Base-by-base conservation (phyloP, 192 early-diverging fungal genomes). In the Mortierella antarctica region DNA sequence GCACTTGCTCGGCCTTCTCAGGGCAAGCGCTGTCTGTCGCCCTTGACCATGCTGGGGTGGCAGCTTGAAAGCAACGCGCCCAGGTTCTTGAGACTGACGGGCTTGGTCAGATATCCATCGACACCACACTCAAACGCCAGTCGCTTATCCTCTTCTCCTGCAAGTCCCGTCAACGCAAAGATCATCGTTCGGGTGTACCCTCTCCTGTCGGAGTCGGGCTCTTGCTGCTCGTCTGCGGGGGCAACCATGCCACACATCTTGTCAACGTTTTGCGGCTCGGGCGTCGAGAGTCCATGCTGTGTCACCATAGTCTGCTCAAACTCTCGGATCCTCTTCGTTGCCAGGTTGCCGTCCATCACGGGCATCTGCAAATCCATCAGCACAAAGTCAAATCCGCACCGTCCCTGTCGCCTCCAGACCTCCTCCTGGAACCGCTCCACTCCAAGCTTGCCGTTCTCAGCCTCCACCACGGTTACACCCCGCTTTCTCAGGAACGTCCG, bases 291-390 rank as follows among this genome's bases (percentile, higher is more conserved):
- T 1, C 41, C 21, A 62, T 68, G 69, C 52, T 65, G 68, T 52
- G 61, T 70, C 20, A 41, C 51, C n/a, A 47, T 62, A 42, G 66
- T 67, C 18, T 55, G 47, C 45, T 84, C 83, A 59, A 82, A 62
- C 53, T 76, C 73, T 17, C 83, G 73, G 14, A 84, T 84, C 45
- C 70, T 67, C 17, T 73, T 64, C 2, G 78, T 84, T 40, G 83
- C 83, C 52, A 71, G n/a, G 42, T 84, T 75, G 4, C 83, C 83
- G 31, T 84, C 74, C 83, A 84, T 84, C 7, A 84, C 73, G 0
- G 83, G 83, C 83, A 84, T 84, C 68, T 84, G 77, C 12, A 84
- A 56, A 53, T 84, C 83, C 83, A 84, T 84, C 55, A 84, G 56
- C 12, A 84, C 70, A 45, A 82, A 56, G 12, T 84, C 78, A 51